A percentile compares a stretch with the other conserved stretches of the same genome.
Evolutionary conservation across 176 grass and related monocot genomes (phyloP).

Genomic region (Rhynchospora pubera): DNA sequence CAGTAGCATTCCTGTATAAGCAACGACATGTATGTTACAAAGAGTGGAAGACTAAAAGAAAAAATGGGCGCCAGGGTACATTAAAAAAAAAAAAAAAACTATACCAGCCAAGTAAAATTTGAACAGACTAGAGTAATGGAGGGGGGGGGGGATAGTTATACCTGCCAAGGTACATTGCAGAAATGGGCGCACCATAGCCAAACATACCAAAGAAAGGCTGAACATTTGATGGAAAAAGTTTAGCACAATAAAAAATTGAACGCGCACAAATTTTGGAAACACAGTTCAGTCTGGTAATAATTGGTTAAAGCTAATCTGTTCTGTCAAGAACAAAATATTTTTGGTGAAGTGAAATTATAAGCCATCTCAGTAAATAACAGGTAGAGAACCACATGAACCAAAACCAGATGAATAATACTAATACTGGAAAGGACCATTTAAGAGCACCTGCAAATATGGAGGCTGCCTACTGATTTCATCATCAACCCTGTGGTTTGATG

Average conservation of each 20-base stretch:
- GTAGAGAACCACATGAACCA: background rate
- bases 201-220: conserved; percentile 57
- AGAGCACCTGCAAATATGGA: background rate
- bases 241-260: background rate
- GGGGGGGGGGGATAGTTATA: too few species aligned
- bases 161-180: conserved; percentile 55
- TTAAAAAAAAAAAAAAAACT: too few species aligned
- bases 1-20: conserved; percentile 21
- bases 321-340: background rate
- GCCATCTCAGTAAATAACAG: background rate
- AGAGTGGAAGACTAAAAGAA: too few species aligned
- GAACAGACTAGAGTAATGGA: too few species aligned
- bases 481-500: background rate
- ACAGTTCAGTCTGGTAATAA: background rate
- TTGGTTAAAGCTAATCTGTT: background rate
- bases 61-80: too few species aligned
- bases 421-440: background rate
- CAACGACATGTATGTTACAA: background rate
- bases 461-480: background rate
- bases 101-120: too few species aligned
- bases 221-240: conserved; percentile 14
- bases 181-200: conserved; percentile 46
- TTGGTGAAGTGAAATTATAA: background rate
- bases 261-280: background rate
- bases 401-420: too few species aligned